Percentiles rank a stretch among this genome's conserved stretches.
Conservation (phyloP, 1,284 basidiomycete genomes). For the Malassezia brasiliensis region DNA sequence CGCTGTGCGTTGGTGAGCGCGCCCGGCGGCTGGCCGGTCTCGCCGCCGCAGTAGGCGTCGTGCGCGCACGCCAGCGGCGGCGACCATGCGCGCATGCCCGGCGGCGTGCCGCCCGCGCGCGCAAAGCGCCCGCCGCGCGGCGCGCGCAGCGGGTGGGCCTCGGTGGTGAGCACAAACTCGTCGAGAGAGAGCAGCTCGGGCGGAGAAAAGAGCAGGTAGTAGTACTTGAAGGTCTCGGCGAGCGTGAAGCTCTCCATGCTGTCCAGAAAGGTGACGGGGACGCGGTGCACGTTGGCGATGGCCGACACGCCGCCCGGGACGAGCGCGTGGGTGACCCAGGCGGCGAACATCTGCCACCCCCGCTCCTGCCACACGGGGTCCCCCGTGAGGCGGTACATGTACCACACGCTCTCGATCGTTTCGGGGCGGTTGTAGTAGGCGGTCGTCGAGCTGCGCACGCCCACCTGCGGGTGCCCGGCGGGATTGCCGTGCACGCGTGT, state of each 20-base stretch:
- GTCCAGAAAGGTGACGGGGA: slow-evolving; percentile 43
- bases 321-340: slow-evolving; percentile 52
- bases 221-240: slow-evolving; percentile 54
- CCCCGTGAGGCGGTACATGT: slow-evolving; percentile 55
- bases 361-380: slow-evolving; percentile 54
- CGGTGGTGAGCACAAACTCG: slow-evolving; percentile 55
- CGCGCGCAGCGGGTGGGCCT: slow-evolving; percentile 42
- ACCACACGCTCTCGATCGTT: slow-evolving; percentile 55
- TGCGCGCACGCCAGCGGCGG: slow-evolving; percentile 14
- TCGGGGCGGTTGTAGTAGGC: slow-evolving; percentile 51
- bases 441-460: slow-evolving; percentile 25
- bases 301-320: slow-evolving; percentile 50
- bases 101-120: slow-evolving; percentile 17
- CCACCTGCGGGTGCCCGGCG: slow-evolving; percentile 38
- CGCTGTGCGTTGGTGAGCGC: slow-evolving; percentile 41
- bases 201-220: slow-evolving; percentile 51
- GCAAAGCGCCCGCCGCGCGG: slow-evolving; percentile 33
- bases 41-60: slow-evolving; percentile 32
- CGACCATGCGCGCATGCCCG: neutral
- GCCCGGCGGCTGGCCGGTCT: slow-evolving; percentile 23
- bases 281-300: slow-evolving; percentile 49
- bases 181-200: slow-evolving; percentile 54
- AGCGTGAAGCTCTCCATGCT: slow-evolving; percentile 55
- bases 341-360: slow-evolving; percentile 57
- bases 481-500: slow-evolving; percentile 23